Conservation (phyloP, 331 rosid genomes). For the Rosa hybrid region DNA sequence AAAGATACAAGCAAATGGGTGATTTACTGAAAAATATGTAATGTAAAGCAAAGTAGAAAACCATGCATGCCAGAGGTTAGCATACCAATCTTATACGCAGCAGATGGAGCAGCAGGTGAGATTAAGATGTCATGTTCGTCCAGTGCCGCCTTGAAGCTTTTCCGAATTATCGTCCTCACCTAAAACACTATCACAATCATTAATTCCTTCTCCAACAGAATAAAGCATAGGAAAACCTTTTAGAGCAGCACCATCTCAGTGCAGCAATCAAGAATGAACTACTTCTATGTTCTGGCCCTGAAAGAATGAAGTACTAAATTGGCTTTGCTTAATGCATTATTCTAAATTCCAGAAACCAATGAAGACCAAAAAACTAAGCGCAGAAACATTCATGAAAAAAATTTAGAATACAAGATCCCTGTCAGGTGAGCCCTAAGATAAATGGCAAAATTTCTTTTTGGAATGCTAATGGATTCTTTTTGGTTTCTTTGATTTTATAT, state of each 20-base stretch:
- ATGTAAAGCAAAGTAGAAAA: conserved; percentile 23
- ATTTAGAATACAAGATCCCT: too few relatives aligned
- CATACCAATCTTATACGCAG: conserved; percentile 91
- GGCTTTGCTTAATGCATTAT: background rate
- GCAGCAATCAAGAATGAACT: background rate
- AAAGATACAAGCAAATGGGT: conserved; percentile 28
- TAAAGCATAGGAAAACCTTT: conserved; percentile 12
- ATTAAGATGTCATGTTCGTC: conserved; percentile 80
- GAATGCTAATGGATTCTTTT: background rate
- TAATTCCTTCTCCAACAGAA: conserved; percentile 26
- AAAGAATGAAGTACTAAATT: background rate
- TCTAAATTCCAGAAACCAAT: background rate
- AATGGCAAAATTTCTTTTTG: too few relatives aligned
- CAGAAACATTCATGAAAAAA: background rate
- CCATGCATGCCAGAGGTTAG: background rate
- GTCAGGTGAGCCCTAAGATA: too few relatives aligned
- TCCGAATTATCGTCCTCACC: conserved; percentile 92
- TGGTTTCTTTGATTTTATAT: conserved; percentile 9
- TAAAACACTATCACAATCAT: conserved; percentile 36
- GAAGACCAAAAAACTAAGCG: background rate
- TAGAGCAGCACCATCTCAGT: background rate
- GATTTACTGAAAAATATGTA: conserved; percentile 16
- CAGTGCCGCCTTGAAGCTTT: conserved; percentile 83
- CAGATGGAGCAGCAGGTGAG: conserved; percentile 96
- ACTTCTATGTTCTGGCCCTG: background rate